Conservation (phyloP, 495 filamentous ascomycete genomes). For the Penicillium verhagenii region DNA sequence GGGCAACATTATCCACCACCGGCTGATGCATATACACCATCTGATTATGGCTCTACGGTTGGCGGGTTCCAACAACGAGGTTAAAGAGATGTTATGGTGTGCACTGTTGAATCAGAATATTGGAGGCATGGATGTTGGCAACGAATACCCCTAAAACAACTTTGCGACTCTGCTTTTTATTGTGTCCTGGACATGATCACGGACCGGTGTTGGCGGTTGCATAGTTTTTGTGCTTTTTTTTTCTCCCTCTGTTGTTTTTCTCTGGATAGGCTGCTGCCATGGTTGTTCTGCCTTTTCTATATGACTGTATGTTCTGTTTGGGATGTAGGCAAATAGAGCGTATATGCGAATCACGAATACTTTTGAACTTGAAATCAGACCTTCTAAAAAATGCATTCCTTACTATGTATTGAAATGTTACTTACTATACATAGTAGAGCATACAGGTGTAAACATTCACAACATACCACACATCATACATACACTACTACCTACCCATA, state of each 20-base stretch:
- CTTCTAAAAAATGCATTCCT: too few species aligned
- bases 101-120: not conserved
- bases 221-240: constrained; percentile 25
- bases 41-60: constrained; percentile 24
- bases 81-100: constrained; percentile 10
- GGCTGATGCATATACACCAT: constrained; percentile 23
- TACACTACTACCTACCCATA: too few species aligned
- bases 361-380: not conserved
- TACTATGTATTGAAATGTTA: too few species aligned
- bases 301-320: constrained; percentile 18
- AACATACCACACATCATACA: too few species aligned
- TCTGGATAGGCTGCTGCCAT: constrained; percentile 6
- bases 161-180: constrained; percentile 18
- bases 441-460: too few species aligned
- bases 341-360: not conserved
- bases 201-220: constrained; percentile 40
- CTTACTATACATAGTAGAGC: too few species aligned
- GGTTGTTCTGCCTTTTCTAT: constrained; percentile 10
- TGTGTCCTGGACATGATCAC: constrained; percentile 34
- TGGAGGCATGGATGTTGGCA: constrained; percentile 12
- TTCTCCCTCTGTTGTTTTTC: not conserved
- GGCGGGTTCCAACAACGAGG: constrained; percentile 25
- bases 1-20: constrained; percentile 40
- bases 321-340: constrained; percentile 19
- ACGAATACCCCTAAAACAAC: constrained; percentile 26